Evolutionary conservation across 768 basidiomycete genomes (phyloP), one percentile per base, ranked within the genome.

Genomic region (Basidioascus undulatus): DNA sequence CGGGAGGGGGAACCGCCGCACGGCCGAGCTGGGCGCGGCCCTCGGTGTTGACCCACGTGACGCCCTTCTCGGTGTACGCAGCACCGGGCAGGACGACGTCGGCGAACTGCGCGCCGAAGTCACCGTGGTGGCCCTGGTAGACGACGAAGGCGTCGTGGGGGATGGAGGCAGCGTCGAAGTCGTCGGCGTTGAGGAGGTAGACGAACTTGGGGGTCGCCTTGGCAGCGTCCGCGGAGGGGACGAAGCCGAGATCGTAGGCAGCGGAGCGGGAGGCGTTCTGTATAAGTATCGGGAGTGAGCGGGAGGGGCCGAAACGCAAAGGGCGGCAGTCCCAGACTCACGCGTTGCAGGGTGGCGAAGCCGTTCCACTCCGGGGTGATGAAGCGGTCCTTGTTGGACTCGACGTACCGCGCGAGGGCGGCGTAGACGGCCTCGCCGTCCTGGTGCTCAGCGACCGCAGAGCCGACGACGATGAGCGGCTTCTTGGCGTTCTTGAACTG

Each of bases 81-180:
- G 76, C 70, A 7, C 69, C 82, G 13, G 92, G 92, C 15, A 96
- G 63, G 57, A 80, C 82, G 44, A 96, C 84, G 54, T 98, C 92
- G n/a, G 92, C 92, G 19, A 86, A 72, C 52, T 84, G 81, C 3
- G 92, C 92, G 27, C 92, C 89, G 41, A 82, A 65, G 57, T 98
- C 92, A 51, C 92, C 92, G 55, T 98, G 92, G 58, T 94, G 87
- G 27, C 92, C 92, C 54, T 96, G 92, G 59, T 98, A 98, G 12
- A 98, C 89, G 35, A 96, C 87, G 53, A 96, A 96, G 3, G 89
- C 84, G 51, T 83, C 71, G 42, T 69, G 63, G 24, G 92, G 87
- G 44, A 98, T 87, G 3, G 76, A 71, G 37, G 71, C 69, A 31
- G 83, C 77, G 56, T 86, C 72, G 40, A 96, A 59, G 53, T 94